Conservation (phyloP, 2,329 filamentous ascomycete species). For the Eurotiales sp. region DNA sequence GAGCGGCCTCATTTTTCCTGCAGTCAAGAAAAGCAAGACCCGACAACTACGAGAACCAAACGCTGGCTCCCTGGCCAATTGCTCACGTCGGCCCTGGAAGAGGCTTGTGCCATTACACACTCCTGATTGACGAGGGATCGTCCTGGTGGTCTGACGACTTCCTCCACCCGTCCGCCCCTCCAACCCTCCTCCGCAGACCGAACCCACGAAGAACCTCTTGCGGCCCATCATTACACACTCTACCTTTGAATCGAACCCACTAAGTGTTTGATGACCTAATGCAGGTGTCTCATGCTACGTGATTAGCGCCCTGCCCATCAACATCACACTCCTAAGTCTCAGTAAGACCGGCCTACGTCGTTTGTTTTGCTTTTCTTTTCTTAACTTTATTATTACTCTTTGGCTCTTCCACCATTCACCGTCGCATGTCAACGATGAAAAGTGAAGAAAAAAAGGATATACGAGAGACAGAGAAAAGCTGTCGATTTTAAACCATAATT, state of each 20-base stretch:
- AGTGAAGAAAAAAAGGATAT: background rate
- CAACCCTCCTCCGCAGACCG: too few relatives aligned
- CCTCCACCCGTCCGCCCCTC: constrained; percentile 16
- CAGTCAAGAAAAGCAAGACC: too few relatives aligned
- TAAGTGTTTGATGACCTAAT: constrained; percentile 25
- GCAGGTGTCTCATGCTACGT: constrained; percentile 13
- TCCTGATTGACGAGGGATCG: background rate
- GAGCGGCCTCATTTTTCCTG: too few relatives aligned
- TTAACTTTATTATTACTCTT: constrained; percentile 19
- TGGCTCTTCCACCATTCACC: background rate
- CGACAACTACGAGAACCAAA: too few relatives aligned
- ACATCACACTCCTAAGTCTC: constrained; percentile 12
- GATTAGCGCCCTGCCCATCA: constrained; percentile 9
- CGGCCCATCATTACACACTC: too few relatives aligned
- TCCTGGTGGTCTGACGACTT: constrained; percentile 9
- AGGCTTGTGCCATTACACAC: constrained; percentile 12
- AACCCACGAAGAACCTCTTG: too few relatives aligned
- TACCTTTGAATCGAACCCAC: too few relatives aligned
- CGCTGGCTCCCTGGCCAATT: background rate
- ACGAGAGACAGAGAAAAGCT: too few relatives aligned
- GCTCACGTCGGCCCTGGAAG: too few relatives aligned
- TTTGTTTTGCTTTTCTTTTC: constrained; percentile 9
- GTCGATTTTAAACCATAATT: too few relatives aligned
- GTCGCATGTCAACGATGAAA: background rate
- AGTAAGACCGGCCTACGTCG: too few relatives aligned